Base-by-base conservation (phyloP, 345 rosid species). In the Trapa bicornis region DNA sequence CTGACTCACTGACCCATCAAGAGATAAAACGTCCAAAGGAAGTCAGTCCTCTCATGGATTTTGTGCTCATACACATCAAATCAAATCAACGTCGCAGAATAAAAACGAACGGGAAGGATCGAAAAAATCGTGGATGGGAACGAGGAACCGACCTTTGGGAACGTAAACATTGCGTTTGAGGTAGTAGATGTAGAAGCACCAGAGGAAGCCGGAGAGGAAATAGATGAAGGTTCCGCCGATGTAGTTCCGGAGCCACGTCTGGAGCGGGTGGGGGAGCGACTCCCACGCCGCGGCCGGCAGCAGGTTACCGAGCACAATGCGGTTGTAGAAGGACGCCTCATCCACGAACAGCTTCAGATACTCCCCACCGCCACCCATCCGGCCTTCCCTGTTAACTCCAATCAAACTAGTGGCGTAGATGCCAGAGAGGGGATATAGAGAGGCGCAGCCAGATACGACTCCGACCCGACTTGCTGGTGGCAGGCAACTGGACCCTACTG, bases 241-340 rank as follows among this genome's bases (percentile, higher is more conserved):
- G 78, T 83, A 95, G 81, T 91, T 95, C 1, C 99, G 84, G 16
- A 91, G 87, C 99, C 99, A 95, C 3, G 94, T 87, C 81, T 89
- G 97, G 42, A 82, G 56, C 42, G 84, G 66, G 65, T 82, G 96
- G 1, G 97, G 96, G 42, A 91, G 82, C 0, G 86, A 71, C 42
- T 68, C 70, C 96, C 96, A 95, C 64, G 75, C 72, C n/a, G 47
- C 38, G 47, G 78, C 68, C n/a, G 96, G 96, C 64, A 89, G 64
- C 45, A 89, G 83, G 61, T 70, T 73, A 1, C 80, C 81, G 67
- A 94, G 75, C 37, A 91, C 95, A 70, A 91, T 78, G 78, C 79
- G 75, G 76, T 94, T 94, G 76, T 80, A 94, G 50, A 85, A 65
- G 7, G 82, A 67, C 3, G 96, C 85, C 67, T 89, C 96, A 17